These are phyloP conservation scores for Neurospora pannonica DNA, from an alignment of 495 filamentous ascomycete genomes.

Conservation along the genomic window DNA sequence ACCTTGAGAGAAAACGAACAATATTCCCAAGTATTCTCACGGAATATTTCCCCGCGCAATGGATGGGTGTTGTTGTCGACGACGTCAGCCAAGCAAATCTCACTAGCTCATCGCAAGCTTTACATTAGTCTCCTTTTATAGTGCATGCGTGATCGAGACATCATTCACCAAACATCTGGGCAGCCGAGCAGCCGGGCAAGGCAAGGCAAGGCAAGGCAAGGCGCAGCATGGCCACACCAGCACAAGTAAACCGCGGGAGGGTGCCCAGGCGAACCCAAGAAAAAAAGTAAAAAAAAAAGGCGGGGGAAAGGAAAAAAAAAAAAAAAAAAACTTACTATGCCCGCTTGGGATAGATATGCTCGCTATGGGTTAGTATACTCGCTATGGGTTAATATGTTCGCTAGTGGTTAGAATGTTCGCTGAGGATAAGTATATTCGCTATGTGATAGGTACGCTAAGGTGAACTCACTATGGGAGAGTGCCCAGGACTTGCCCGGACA, in stretches of 20 bases:
- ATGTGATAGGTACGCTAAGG: background rate
- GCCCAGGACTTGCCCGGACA: background rate
- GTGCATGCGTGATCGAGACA: background rate
- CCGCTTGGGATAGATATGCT: background rate
- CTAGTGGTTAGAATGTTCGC: background rate
- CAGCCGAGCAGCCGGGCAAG: background rate
- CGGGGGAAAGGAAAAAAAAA: too few relatives aligned
- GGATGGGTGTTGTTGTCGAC: background rate
- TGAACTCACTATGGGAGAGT: background rate
- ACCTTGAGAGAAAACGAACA: too few relatives aligned
- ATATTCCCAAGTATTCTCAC: background rate
- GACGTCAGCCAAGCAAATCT: background rate
- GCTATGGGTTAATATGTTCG: background rate
- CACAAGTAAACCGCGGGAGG: background rate
- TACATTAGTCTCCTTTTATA: background rate
- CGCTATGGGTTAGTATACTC: background rate
- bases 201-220: background rate
- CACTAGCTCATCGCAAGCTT: background rate
- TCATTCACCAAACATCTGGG: background rate
- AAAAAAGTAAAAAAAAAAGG: background rate
- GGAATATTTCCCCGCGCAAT: background rate
- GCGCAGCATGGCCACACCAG: background rate
- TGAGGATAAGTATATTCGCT: background rate
- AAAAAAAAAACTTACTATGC: background rate
- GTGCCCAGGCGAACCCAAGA: background rate